Evolutionary conservation across 2,329 filamentous ascomycete species (phyloP).

Genomic region (Aspergillus fructus): DNA sequence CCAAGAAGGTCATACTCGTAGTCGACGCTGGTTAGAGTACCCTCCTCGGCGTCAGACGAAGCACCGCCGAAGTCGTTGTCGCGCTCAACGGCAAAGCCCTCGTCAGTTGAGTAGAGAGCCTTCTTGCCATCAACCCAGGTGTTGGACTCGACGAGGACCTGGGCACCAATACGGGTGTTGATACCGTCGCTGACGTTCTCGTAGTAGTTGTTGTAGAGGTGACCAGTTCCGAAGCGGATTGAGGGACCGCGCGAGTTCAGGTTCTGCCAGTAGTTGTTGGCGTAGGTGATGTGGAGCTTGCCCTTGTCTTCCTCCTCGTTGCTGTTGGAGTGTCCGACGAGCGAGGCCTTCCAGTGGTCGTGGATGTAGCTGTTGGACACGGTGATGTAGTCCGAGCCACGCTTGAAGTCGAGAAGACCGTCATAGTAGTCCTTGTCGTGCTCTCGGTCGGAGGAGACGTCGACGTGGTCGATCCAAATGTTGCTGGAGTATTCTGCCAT

Average conservation of each 20-base stretch:
- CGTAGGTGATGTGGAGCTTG: slow-evolving; percentile 63
- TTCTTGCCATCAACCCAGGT: slow-evolving; percentile 49
- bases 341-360: slow-evolving; percentile 63
- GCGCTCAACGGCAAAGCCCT: slow-evolving; percentile 45
- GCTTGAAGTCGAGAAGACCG: slow-evolving; percentile 63
- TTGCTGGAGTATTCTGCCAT: slow-evolving; percentile 41
- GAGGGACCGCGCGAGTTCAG: slow-evolving; percentile 64
- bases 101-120: slow-evolving; percentile 48
- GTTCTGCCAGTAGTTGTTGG: slow-evolving; percentile 66
- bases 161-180: slow-evolving; percentile 57
- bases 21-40: slow-evolving; percentile 53
- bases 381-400: slow-evolving; percentile 59
- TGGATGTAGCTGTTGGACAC: slow-evolving; percentile 55
- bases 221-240: slow-evolving; percentile 65
- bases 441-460: slow-evolving; percentile 59
- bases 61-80: slow-evolving; percentile 51
- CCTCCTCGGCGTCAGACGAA: slow-evolving; percentile 50
- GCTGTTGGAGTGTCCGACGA: slow-evolving; percentile 60
- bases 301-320: slow-evolving; percentile 61
- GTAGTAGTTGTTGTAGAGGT: slow-evolving; percentile 58
- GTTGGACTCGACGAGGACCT: slow-evolving; percentile 60
- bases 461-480: slow-evolving; percentile 68
- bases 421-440: slow-evolving; percentile 71
- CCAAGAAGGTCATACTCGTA: slow-evolving; percentile 58
- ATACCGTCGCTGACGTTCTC: slow-evolving; percentile 50